Base-by-base conservation (phyloP, 345 rosid genomes). In the Geranium brycei region DNA sequence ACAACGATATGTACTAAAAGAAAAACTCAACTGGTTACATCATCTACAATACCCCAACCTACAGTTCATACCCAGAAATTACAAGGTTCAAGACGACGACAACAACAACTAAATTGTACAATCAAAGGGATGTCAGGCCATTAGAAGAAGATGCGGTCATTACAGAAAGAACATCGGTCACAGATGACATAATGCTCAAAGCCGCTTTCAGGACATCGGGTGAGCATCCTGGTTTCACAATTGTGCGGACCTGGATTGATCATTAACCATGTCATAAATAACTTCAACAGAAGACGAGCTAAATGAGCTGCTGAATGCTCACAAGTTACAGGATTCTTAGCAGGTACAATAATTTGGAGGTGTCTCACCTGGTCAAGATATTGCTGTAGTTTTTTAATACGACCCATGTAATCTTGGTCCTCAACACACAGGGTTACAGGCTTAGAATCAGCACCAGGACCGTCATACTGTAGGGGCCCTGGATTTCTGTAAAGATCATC, bases 321-420 rank as follows among this genome's bases (percentile, higher is more conserved):
- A 38, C 11, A 38, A 38, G 11, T 10, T 38, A 10, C 11, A 23
- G 11, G 47, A 38, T 38, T 38, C 6, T 10, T 38, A 38, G 47
- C 47, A 38, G 11, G 47, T 38, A 38, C 6, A 38, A 38, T 38
- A 38, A 23, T 23, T 23, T 23, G 11, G 11, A 47, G 53, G 7
- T 35, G 53, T 51, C 18, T 71, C 56, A 92, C 99, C 96, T 88
- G 82, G 68, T 88, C 96, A 38, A 93, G 87, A 74, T 90, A 85
- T 70, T 79, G 91, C 79, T 88, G 96, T 64, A 93, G 82, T 74
- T 83, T 73, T 85, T 90, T 90, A 66, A 90, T 91, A 63, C 97
- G 85, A n/a, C 99, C 99, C 97, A 93, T 91, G 85, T 93, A 93
- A 79, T 93, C 99, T 78, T 85, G 92, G 69, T 93, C 99, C 79